A percentile compares a stretch with the other conserved stretches of the same genome.
Evolutionary conservation across 208 protist species (phyloP).

Genomic region (Vickermania spadyakhi): DNA sequence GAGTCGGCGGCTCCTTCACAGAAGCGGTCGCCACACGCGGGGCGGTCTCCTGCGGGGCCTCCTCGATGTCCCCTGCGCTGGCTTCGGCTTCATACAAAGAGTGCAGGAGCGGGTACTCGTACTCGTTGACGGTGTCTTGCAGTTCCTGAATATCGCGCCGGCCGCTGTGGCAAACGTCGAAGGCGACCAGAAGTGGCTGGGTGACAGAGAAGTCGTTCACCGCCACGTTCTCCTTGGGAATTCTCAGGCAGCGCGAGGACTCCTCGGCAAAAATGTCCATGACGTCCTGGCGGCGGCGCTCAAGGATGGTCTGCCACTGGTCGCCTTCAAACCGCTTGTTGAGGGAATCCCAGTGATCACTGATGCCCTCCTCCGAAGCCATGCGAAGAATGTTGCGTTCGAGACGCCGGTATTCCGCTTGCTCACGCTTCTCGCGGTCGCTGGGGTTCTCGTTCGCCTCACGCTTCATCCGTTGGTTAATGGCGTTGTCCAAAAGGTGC

Average conservation of each 20-base stretch:
- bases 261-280: conserved; percentile 58
- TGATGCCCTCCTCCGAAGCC: conserved; percentile 11
- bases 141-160: conserved; percentile 15
- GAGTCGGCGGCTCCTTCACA: not conserved
- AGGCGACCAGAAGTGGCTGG: conserved; percentile 39
- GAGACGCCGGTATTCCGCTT: conserved; percentile 2
- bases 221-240: conserved; percentile 37
- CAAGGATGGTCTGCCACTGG: conserved; percentile 56
- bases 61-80: too few species aligned
- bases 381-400: conserved; percentile 1
- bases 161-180: conserved; percentile 42
- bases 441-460: conserved; percentile 13
- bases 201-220: conserved; percentile 30
- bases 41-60: not conserved
- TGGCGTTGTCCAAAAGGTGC: conserved; percentile 36
- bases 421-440: not conserved
- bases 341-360: conserved; percentile 30
- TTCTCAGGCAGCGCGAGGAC: conserved; percentile 33
- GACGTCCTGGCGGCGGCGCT: conserved; percentile 41
- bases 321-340: conserved; percentile 28
- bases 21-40: not conserved
- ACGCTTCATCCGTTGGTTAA: conserved; percentile 24
- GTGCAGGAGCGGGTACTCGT: conserved; percentile 8
- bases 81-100: not conserved
- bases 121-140: conserved; percentile 5